Base-by-base conservation (phyloP, 1,284 basidiomycete species). In the Cryptococcus wingfieldii region DNA sequence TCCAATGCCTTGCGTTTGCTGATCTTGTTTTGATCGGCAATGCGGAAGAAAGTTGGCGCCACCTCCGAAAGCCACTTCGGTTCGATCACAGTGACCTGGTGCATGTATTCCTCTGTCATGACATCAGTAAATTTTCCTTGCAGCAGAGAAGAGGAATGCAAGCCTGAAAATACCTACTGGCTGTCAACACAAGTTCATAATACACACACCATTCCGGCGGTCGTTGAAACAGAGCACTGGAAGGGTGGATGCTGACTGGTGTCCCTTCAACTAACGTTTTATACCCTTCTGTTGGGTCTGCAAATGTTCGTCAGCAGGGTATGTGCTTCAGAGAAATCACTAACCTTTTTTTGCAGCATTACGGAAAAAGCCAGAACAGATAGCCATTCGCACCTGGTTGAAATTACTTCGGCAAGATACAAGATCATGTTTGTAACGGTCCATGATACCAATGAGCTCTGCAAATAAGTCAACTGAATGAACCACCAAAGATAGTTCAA, bases 41-140 rank as follows among this genome's bases (percentile, higher is more conserved):
- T 89, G 76, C 89, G 89, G 87, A 98, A 99, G 83, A 97, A 98
- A 55, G 76, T 77, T 8, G 95, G 95, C 12, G 96, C 95, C 23
- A 97, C 94, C 72, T 98, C 95, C 7, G 95, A 90, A 14, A 98
- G 83, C 96, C 96, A 99, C 77, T 97, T 96, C 2, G 96, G 94
- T 74, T 98, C 96, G 58, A 99, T 86, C 1, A 92, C 90, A 1
- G 92, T 97, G 54, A 77, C 91, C 67, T 94, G 94, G 72, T 93
- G 90, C 80, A 93, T 96, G 76, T 98, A 98, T 77, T 97, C 94
- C 75, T 78, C 76, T 69, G 59, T 10, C 28, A n/a, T 10, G 16
- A 13, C 31, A 34, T 34, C 31, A 34, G 31, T 27, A 2, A 51
- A 63, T 38, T 65, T 63, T 53, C 45, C 13, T 27, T 23, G 47